Evolutionary conservation across 2,329 filamentous ascomycete genomes (phyloP), one percentile per base, ranked within the genome.

Genomic region (Chaetomiaceae sp.): DNA sequence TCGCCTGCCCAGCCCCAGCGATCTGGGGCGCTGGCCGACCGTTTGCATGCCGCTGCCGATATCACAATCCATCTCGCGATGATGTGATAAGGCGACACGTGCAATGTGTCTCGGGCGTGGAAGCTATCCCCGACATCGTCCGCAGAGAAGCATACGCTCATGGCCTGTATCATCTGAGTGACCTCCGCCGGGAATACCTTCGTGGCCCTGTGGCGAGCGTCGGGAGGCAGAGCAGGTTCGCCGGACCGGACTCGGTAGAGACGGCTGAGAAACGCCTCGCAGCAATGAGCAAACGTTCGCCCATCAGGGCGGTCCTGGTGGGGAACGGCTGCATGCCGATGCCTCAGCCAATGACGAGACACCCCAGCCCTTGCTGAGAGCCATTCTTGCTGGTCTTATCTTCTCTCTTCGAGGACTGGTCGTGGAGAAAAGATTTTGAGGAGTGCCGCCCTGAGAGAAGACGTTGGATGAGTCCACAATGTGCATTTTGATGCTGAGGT

Each of bases 301-400:
- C 25, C 59, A 60, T 46, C 34, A n/a, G 31, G 39, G 23, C 25
- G 22, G 33, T 27, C 23, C 19, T 23, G n/a, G 38, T 33, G 33
- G 42, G 34, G 42, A 51, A 46, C 15, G 47, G 43, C 45, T 51
- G 56, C 56, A 54, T 54, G 46, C 40, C 53, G 58, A 49, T 55
- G 53, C 50, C 48, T 54, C 52, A 38, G 44, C 61, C 59, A 63
- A 61, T 60, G 34, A 40, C 50, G 47, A 6, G 40, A 31, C 8
- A n/a, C 31, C 31, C 36, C 27, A 53, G 42, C 44, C 53, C 48
- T 54, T 48, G 47, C 44, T 45, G 42, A 56, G 56, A 54, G 58
- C 59, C 58, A 56, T 47, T 54, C 54, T 55, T 50, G 44, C 49
- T 31, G 40, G 33, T 57, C 59, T 61, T 61, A 59, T 59, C 57